Conservation (phyloP, 2,329 filamentous ascomycete species). For the Aspergillus puulaauensis region DNA sequence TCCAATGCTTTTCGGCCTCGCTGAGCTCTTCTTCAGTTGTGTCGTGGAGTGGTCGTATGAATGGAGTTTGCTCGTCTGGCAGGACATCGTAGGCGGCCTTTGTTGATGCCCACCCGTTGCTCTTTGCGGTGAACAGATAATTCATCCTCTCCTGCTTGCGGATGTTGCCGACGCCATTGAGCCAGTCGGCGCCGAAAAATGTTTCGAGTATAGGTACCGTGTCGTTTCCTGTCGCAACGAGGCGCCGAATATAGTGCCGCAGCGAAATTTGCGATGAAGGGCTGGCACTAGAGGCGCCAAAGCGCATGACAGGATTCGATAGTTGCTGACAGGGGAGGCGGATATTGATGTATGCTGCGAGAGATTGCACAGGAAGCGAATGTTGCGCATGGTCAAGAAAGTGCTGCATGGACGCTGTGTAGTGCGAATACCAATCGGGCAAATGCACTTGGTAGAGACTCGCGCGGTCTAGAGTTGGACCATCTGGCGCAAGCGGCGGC, state of each 20-base stretch:
- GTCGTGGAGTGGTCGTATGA: slow-evolving; percentile 74
- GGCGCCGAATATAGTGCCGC: slow-evolving; percentile 83
- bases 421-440: slow-evolving; percentile 86
- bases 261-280: slow-evolving; percentile 57
- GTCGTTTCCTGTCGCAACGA: slow-evolving; percentile 92
- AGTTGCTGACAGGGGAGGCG: slow-evolving; percentile 77
- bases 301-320: slow-evolving; percentile 40
- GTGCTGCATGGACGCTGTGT: slow-evolving; percentile 80
- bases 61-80: slow-evolving; percentile 79
- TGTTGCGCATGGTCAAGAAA: slow-evolving; percentile 89
- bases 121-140: slow-evolving; percentile 93
- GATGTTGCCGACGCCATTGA: slow-evolving; percentile 72
- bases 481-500: slow-evolving; percentile 7
- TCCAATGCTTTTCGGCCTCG: slow-evolving; percentile 80
- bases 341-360: slow-evolving; percentile 91
- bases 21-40: slow-evolving; percentile 77
- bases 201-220: slow-evolving; percentile 77
- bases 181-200: slow-evolving; percentile 91
- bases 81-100: slow-evolving; percentile 88
- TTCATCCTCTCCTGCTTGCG: slow-evolving; percentile 88
- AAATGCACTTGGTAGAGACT: slow-evolving; percentile 57
- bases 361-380: slow-evolving; percentile 73
- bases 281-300: slow-evolving; percentile 26
- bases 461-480: neutral
- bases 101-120: slow-evolving; percentile 81